A percentile compares a stretch with the other conserved stretches of the same genome.
These are phyloP conservation scores for Ceratobasidium sp. DNA, from an alignment of 1,284 basidiomycete genomes.

Conservation along the genomic window DNA sequence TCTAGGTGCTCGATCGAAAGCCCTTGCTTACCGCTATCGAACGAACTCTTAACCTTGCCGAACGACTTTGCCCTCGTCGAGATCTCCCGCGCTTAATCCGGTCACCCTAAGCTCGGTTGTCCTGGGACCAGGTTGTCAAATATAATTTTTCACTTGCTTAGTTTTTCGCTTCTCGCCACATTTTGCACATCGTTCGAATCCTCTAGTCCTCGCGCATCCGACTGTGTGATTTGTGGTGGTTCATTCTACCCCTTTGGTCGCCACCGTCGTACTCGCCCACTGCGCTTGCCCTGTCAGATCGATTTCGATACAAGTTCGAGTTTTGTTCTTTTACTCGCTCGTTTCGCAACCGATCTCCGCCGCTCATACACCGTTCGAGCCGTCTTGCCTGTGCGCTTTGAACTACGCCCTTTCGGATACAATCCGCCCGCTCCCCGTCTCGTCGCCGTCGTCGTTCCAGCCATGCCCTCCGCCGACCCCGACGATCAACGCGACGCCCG, in stretches of 20 bases:
- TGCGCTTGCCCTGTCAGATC: not conserved
- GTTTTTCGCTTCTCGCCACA: not conserved
- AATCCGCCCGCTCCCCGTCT: not conserved
- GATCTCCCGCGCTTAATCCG: not conserved
- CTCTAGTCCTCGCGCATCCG: not conserved
- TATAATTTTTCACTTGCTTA: not conserved
- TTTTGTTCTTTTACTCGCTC: not conserved
- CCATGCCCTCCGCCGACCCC: not conserved
- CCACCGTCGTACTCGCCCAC: not conserved
- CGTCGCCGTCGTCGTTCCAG: not conserved
- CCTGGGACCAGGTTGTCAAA: not conserved
- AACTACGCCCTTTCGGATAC: too few species aligned
- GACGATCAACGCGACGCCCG: not conserved
- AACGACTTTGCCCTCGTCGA: not conserved
- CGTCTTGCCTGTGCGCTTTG: not conserved
- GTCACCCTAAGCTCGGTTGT: not conserved
- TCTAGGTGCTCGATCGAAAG: too few species aligned
- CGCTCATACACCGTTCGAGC: not conserved
- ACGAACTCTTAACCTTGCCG: too few species aligned
- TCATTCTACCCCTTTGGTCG: not conserved
- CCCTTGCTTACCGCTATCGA: too few species aligned
- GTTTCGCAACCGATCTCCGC: not conserved
- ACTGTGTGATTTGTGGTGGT: not conserved
- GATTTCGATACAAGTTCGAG: not conserved
- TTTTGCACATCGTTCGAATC: not conserved